Percentiles rank a stretch among this genome's conserved stretches.
phyloP scores from a whole-genome alignment of 1,139 yeast genomes.

The Sugiyamaella grinbergsii region DNA sequence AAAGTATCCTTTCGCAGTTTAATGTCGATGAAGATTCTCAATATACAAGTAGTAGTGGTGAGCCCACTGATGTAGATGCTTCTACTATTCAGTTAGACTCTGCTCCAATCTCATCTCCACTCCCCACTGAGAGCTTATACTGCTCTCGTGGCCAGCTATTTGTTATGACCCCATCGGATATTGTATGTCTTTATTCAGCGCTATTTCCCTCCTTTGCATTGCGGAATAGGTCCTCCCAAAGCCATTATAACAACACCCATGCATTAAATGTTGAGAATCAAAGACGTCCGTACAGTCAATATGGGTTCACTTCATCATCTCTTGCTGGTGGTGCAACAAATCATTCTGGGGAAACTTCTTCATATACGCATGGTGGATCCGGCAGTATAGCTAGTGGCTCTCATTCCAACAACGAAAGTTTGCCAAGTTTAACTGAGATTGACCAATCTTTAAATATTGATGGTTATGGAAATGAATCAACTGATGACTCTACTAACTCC shows the following conservation, averaged over 20 bases:
- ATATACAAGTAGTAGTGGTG: not conserved
- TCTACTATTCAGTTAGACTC: slow-evolving; percentile 8
- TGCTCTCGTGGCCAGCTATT: slow-evolving; percentile 36
- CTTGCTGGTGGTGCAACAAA: slow-evolving; percentile 12
- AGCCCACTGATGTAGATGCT: not conserved
- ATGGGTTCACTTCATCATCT: slow-evolving; percentile 14
- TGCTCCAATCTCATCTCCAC: slow-evolving; percentile 11
- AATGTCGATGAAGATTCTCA: slow-evolving; percentile 9
- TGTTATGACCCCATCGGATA: slow-evolving; percentile 41
- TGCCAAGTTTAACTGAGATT: slow-evolving; percentile 27
- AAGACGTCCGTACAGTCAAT: slow-evolving; percentile 21
- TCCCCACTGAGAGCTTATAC: slow-evolving; percentile 19
- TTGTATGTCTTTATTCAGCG: slow-evolving; percentile 37
- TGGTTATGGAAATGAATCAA: slow-evolving; percentile 7
- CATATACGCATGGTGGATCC: slow-evolving; percentile 9
- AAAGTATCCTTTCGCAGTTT: slow-evolving; percentile 19
- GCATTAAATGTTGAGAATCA: slow-evolving; percentile 8
- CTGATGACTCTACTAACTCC: slow-evolving; percentile 19
- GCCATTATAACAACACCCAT: slow-evolving; percentile 5
- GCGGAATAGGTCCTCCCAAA: slow-evolving; percentile 21
- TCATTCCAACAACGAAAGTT: slow-evolving; percentile 24
- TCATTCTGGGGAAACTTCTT: slow-evolving; percentile 2
- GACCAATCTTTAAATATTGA: slow-evolving; percentile 15
- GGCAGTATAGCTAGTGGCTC: slow-evolving; percentile 12
- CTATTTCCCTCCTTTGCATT: slow-evolving; percentile 35